These are phyloP conservation scores for Erysimum pusillum DNA, from an alignment of 441 rosid genomes.

Conservation along the genomic window DNA sequence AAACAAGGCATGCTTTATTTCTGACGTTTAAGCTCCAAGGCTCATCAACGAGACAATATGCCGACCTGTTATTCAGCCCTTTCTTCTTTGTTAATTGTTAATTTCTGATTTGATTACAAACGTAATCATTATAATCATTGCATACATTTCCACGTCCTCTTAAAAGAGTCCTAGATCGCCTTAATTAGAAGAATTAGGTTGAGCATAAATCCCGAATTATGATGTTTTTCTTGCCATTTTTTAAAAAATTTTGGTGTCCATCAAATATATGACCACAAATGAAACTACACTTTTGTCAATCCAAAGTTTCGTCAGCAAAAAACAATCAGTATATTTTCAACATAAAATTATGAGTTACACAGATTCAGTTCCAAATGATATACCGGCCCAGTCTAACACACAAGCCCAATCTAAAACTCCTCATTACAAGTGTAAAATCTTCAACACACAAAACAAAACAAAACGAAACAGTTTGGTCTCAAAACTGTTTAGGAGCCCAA, in stretches of 20 bases:
- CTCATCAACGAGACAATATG: conserved; percentile 18
- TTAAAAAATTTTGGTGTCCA: neutral
- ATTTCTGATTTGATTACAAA: conserved; percentile 8
- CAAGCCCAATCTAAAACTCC: neutral
- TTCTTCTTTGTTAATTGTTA: conserved; percentile 26
- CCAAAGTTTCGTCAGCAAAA: neutral
- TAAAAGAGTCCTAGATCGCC: neutral
- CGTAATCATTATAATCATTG: conserved; percentile 35
- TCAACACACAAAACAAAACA: neutral
- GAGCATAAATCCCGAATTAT: neutral
- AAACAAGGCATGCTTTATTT: conserved; percentile 37
- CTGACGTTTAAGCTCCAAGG: conserved; percentile 42
- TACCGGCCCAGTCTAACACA: too few relatives aligned
- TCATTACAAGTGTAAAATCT: neutral
- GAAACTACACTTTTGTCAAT: neutral
- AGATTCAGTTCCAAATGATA: too few relatives aligned
- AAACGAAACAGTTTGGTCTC: neutral
- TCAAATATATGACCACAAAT: neutral
- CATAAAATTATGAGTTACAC: neutral
- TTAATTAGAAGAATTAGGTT: neutral
- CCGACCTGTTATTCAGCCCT: conserved; percentile 2
- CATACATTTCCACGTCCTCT: conserved; percentile 22
- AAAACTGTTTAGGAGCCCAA: conserved; percentile 62
- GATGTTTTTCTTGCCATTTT: neutral
- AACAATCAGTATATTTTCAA: conserved; percentile 49